Conservation (phyloP, 768 basidiomycete species). For the Lactarius sanguifluus region DNA sequence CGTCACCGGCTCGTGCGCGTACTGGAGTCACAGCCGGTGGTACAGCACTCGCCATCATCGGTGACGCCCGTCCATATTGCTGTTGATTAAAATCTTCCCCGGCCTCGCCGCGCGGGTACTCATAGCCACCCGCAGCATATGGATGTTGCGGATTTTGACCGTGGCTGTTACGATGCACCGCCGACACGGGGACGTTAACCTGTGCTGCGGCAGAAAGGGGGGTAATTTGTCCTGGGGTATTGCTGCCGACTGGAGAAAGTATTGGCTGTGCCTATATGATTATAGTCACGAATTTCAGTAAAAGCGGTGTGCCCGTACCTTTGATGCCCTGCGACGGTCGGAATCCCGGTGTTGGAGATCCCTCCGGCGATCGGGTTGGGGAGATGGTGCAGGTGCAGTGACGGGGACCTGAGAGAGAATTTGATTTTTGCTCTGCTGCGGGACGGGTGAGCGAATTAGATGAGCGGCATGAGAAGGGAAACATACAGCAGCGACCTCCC, state of each 20-base stretch:
- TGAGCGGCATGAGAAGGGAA: not conserved
- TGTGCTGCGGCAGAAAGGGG: slow-evolving; percentile 77
- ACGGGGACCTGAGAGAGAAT: slow-evolving; percentile 66
- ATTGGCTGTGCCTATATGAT: slow-evolving; percentile 52
- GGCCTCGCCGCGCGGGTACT: slow-evolving; percentile 43
- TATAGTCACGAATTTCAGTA: slow-evolving; percentile 69
- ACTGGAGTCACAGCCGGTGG: slow-evolving; percentile 73
- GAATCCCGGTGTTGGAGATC: slow-evolving; percentile 54
- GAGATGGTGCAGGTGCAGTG: slow-evolving; percentile 44
- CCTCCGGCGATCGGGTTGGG: slow-evolving; percentile 53
- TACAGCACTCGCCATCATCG: slow-evolving; percentile 74
- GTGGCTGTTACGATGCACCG: slow-evolving; percentile 45
- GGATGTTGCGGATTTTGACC: slow-evolving; percentile 57
- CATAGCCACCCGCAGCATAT: slow-evolving; percentile 68
- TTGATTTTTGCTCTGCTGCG: slow-evolving; percentile 57
- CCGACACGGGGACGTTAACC: slow-evolving; percentile 65
- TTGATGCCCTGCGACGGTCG: slow-evolving; percentile 65
- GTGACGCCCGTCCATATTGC: slow-evolving; percentile 75
- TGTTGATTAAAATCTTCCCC: slow-evolving; percentile 63
- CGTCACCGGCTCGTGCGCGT: slow-evolving; percentile 67
- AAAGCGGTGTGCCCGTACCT: slow-evolving; percentile 38
- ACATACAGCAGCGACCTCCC: slow-evolving; percentile 81
- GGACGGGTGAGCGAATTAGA: not conserved
- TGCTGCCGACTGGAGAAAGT: slow-evolving; percentile 53
- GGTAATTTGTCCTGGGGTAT: slow-evolving; percentile 56